Evolutionary conservation across 192 early-diverging fungal genomes (phyloP).

Genomic region (Linnemannia exigua): DNA sequence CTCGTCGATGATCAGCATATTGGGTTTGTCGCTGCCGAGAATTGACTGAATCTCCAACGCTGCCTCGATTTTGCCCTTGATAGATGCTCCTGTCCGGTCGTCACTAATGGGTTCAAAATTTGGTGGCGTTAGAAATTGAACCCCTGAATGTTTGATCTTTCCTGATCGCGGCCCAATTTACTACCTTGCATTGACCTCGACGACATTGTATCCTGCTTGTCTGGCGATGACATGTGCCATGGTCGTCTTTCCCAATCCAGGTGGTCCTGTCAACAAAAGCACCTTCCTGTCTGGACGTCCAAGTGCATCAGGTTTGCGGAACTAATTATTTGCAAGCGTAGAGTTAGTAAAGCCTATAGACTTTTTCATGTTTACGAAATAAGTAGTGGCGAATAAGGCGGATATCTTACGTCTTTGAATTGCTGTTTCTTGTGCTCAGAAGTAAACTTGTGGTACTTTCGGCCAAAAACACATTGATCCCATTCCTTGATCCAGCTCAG

Average conservation of each 20-base stretch:
- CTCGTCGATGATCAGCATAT: constrained; percentile 93
- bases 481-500: constrained; percentile 96
- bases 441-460: constrained; percentile 50
- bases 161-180: background rate
- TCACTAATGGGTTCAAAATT: constrained; percentile 73
- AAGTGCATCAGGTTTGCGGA: constrained; percentile 49
- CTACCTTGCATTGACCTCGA: constrained; percentile 94
- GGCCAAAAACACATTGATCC: constrained; percentile 95
- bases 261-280: constrained; percentile 89
- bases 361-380: background rate
- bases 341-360: background rate
- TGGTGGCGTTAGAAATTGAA: constrained; percentile 11
- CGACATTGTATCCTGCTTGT: constrained; percentile 91
- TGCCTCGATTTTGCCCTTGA: constrained; percentile 80
- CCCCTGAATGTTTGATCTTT: background rate
- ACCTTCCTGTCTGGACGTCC: constrained; percentile 56
- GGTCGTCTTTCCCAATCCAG: constrained; percentile 97
- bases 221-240: constrained; percentile 92
- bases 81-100: constrained; percentile 86
- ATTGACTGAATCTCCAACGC: constrained; percentile 86
- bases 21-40: constrained; percentile 75
- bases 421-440: constrained; percentile 44
- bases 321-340: constrained; percentile 11
- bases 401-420: constrained; percentile 32
- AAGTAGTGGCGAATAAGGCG: background rate